Percentiles rank a stretch among this genome's conserved stretches.
phyloP scores from a whole-genome alignment of 768 basidiomycete genomes.

The Hydnomerulius pinastri region DNA sequence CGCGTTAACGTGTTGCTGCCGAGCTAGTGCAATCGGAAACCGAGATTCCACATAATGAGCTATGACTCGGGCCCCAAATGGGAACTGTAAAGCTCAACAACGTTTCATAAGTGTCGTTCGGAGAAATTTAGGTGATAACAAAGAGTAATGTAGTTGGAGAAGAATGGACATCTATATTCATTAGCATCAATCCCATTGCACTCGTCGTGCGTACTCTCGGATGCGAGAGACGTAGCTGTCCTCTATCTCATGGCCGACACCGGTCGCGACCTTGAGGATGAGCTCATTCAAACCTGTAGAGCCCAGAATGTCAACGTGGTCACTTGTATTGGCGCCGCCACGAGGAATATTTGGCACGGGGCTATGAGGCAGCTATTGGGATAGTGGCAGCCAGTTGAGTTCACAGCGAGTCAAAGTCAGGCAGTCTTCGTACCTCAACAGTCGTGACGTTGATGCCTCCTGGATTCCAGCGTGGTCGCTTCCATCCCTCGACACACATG shows the following conservation, averaged over 20 bases:
- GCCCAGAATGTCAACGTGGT: slow-evolving; percentile 86
- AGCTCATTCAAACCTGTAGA: slow-evolving; percentile 85
- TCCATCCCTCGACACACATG: slow-evolving; percentile 99
- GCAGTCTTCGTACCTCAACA: slow-evolving; percentile 62
- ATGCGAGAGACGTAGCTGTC: slow-evolving; percentile 79
- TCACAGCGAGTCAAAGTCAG: not conserved
- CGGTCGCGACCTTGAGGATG: slow-evolving; percentile 88
- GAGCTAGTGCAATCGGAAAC: too few species aligned
- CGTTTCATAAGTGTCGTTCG: not conserved
- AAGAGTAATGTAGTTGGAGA: not conserved
- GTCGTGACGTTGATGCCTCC: slow-evolving; percentile 84
- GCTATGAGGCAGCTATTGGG: slow-evolving; percentile 70
- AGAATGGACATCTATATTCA: not conserved
- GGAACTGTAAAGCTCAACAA: slow-evolving; percentile 1
- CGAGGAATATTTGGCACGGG: slow-evolving; percentile 74
- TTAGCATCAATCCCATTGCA: slow-evolving; percentile 70
- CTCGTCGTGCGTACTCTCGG: slow-evolving; percentile 67
- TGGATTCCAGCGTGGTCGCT: slow-evolving; percentile 87
- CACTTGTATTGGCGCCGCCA: slow-evolving; percentile 90
- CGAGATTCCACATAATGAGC: too few species aligned
- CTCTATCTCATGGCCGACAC: slow-evolving; percentile 69
- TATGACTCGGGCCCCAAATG: too few species aligned
- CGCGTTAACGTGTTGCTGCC: not conserved
- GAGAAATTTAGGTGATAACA: slow-evolving; percentile 1
- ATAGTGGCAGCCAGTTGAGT: slow-evolving; percentile 7